Base-by-base conservation (phyloP, 768 basidiomycete genomes). In the Butyriboletus loyo region DNA sequence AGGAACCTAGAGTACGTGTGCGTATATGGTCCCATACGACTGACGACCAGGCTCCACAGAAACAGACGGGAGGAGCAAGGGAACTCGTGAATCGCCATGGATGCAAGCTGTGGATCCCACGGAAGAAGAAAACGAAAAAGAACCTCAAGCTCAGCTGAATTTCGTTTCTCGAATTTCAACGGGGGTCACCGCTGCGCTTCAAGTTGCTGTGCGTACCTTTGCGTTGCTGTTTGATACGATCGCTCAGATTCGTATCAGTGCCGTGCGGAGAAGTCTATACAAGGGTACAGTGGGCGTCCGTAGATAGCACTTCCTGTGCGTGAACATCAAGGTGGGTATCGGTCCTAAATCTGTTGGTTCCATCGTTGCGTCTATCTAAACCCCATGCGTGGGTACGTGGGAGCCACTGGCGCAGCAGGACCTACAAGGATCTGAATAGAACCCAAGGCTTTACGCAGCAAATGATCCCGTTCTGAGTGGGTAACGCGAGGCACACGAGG, bases 291-390 rank as follows among this genome's bases (percentile, higher is more conserved):
- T 47, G 30, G 14, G 6, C 37, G 27, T 22, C 56, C 22, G 36
- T 19, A 36, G 59, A 59, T 35, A 14, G 49, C 2, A 42, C 55
- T 40, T 61, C 22, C 52, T 58, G 60, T 50, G 52, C 13, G 52
- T 49, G 46, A 36, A 5, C 14, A 39, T 37, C 39, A 31, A 36
- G 24, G 10, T 21, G 14, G 25, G 28, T 17, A 42, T 31, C 6
- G 17, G 5, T 24, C 32, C 17, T 11, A 34, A 14, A 42, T 34
- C 10, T 13, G 25, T 27, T n/a, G 7, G 4, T 5, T 30, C 9
- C 15, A 10, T 36, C n/a, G 38, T 21, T 37, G 25, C 19, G 30
- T 30, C 11, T 31, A 47, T 50, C 53, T 47, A 9, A 9, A 5
- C 7, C 25, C 31, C 31, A 19, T 56, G 32, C 50, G 54, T 49